Evolutionary conservation across 2,329 filamentous ascomycete genomes (phyloP).

Genomic region (Septoria petroselini): DNA sequence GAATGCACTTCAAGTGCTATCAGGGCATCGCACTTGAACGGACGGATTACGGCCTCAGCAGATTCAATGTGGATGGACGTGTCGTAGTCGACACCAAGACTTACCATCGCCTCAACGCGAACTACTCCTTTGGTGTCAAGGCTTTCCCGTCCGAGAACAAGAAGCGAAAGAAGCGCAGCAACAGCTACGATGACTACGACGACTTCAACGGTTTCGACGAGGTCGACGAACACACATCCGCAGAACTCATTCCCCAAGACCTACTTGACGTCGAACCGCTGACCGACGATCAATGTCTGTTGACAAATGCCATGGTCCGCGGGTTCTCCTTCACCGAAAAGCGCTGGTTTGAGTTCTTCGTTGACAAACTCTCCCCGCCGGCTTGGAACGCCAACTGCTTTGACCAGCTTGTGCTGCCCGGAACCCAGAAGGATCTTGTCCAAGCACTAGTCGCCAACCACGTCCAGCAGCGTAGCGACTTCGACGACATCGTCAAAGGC

Average conservation of each 20-base stretch:
- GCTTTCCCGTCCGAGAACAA: slow-evolving; percentile 27
- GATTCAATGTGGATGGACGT: slow-evolving; percentile 32
- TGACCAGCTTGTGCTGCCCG: slow-evolving; percentile 35
- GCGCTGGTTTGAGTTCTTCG: slow-evolving; percentile 39
- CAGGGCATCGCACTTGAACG: slow-evolving; percentile 30
- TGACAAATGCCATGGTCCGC: slow-evolving; percentile 37
- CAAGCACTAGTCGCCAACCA: slow-evolving; percentile 36
- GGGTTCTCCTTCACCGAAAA: slow-evolving; percentile 40
- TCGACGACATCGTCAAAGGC: slow-evolving; percentile 36
- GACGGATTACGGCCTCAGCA: slow-evolving; percentile 19
- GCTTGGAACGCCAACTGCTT: slow-evolving; percentile 36
- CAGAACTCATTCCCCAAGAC: slow-evolving; percentile 26
- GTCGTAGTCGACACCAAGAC: slow-evolving; percentile 35
- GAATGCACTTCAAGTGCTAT: slow-evolving; percentile 33
- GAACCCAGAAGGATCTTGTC: slow-evolving; percentile 36
- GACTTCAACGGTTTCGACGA: slow-evolving; percentile 23
- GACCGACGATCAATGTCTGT: slow-evolving; percentile 32
- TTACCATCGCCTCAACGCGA: slow-evolving; percentile 31
- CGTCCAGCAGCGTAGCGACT: slow-evolving; percentile 27
- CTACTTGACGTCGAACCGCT: slow-evolving; percentile 28
- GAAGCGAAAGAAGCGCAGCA: slow-evolving; percentile 21
- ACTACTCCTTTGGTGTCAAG: slow-evolving; percentile 27
- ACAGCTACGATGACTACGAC: slow-evolving; percentile 22
- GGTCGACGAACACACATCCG: slow-evolving; percentile 25
- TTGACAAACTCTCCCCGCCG: slow-evolving; percentile 35